A percentile compares a stretch with the other conserved stretches of the same genome.
Evolutionary conservation across 2,329 filamentous ascomycete species (phyloP).

Genomic region (Neonectria ditissima): DNA sequence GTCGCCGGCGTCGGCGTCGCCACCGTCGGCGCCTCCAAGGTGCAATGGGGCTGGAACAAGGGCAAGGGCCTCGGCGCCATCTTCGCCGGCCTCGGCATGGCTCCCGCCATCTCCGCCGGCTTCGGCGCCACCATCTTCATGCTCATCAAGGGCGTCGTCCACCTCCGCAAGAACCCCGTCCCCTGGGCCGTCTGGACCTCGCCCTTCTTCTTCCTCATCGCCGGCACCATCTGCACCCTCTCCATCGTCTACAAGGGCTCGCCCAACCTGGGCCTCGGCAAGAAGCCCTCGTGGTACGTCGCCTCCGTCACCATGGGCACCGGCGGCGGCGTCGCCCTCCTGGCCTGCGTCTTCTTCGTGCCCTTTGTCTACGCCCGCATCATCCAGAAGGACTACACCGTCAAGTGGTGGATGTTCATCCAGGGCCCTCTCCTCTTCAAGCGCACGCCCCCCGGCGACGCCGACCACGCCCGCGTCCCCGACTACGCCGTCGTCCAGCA

Average conservation of each 20-base stretch:
- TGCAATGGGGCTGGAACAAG: constrained; percentile 76
- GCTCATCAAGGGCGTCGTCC: constrained; percentile 74
- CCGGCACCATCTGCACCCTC: constrained; percentile 78
- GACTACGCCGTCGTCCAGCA: constrained; percentile 83
- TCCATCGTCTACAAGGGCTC: constrained; percentile 87
- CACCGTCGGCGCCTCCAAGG: constrained; percentile 69
- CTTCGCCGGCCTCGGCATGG: constrained; percentile 77
- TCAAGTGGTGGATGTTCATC: constrained; percentile 73
- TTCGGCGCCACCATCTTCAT: constrained; percentile 76
- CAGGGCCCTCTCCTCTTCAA: constrained; percentile 73
- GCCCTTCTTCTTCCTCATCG: constrained; percentile 82
- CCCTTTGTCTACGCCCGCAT: constrained; percentile 75
- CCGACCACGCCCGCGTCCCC: constrained; percentile 69
- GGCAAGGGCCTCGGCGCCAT: constrained; percentile 78
- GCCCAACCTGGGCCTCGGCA: constrained; percentile 54
- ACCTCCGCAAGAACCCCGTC: constrained; percentile 77
- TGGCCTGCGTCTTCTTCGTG: constrained; percentile 78
- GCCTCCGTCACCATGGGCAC: constrained; percentile 74
- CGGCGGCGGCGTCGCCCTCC: constrained; percentile 68
- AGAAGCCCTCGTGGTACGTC: constrained; percentile 74
- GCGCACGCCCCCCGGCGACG: constrained; percentile 65
- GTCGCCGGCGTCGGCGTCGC: constrained; percentile 78
- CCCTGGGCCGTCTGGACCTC: constrained; percentile 79
- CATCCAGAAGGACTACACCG: constrained; percentile 73
- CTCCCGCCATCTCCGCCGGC: constrained; percentile 72